Base-by-base conservation (phyloP, 2,329 filamentous ascomycete genomes). In the Hymenoscyphus occultus region DNA sequence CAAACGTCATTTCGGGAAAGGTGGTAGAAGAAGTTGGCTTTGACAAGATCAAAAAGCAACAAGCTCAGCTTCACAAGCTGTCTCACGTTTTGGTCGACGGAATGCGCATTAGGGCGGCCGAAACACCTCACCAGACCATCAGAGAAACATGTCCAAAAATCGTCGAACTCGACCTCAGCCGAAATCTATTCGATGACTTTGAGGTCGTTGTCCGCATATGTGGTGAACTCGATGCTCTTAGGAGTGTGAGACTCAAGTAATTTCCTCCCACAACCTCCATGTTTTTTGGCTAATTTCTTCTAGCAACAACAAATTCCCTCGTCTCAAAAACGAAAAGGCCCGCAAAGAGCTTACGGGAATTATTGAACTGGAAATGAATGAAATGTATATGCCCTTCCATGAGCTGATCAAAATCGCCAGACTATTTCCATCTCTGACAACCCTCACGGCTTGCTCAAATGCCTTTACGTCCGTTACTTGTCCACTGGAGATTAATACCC, bases 1-100 rank as follows among this genome's bases (percentile, higher is more conserved):
- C 35, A 19, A 45, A 62, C 56, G 79, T 82, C 63, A 89, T 82
- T 83, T 96, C 81, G 79, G 91, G 72, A 45, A 98, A 98, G 78
- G 85, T 93, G 19, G 94, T 92, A 5, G 90, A 98, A 78, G 94
- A 98, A 78, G 86, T 98, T 40, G 95, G 95, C 39, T 98, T 98
- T 71, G 93, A 96, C 71, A 97, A 97, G 81, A 92, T 97, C 70
- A 86, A 90, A 56, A 84, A 84, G 70, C 87, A 93, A 77, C 88
- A 96, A 73, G 90, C 93, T 71, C 82, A 90, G 74, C 81, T 98
- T 39, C 81, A 89, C 63, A 91, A 95, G 72, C 83, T 98, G 66
- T 89, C 84, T 70, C 88, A 93, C 63, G 88, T 96, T 60, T 86
- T 98, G 48, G 81, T 99, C 7, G 93, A 98, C 78, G 88, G 90